These are phyloP conservation scores for Xerocomellus chrysenteron DNA, from an alignment of 768 basidiomycete species.

Conservation along the genomic window DNA sequence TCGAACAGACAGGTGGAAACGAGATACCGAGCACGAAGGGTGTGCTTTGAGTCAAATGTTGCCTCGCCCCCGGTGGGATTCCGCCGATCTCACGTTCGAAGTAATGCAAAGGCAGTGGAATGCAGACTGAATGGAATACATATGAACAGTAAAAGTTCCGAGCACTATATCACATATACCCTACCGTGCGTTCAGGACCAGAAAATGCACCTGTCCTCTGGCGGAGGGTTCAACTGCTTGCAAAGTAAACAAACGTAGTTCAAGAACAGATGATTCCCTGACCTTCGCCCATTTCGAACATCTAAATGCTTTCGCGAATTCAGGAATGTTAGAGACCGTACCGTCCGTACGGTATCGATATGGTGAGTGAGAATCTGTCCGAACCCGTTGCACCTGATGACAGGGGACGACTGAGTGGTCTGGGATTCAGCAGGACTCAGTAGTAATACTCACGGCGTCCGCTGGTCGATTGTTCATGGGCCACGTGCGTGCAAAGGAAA, in stretches of 20 bases:
- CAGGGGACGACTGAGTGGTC: not conserved
- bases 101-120: not conserved
- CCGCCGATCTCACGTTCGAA: not conserved
- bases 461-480: conserved; percentile 77
- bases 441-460: conserved; percentile 54
- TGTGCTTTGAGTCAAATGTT: conserved; percentile 57
- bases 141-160: conserved; percentile 8
- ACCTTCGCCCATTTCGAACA: conserved; percentile 79
- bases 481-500: conserved; percentile 89
- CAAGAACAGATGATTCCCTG: conserved; percentile 19
- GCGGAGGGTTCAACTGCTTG: conserved; percentile 76
- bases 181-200: conserved; percentile 51
- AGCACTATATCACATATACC: conserved; percentile 5
- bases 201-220: conserved; percentile 74
- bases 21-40: conserved; percentile 98
- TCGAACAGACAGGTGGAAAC: conserved; percentile 80
- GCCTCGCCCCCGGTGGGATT: not conserved
- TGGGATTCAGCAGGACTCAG: not conserved
- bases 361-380: conserved; percentile 90
- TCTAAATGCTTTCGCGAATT: conserved; percentile 85
- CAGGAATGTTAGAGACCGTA: conserved; percentile 81
- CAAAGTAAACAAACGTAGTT: not conserved
- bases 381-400: conserved; percentile 66
- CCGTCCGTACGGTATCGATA: conserved; percentile 78
- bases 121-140: conserved; percentile 16